Percentiles rank a stretch among this genome's conserved stretches.
Evolutionary conservation across 352 stramenopile genomes (phyloP).

Genomic region (Phytopythium mirpurense): DNA sequence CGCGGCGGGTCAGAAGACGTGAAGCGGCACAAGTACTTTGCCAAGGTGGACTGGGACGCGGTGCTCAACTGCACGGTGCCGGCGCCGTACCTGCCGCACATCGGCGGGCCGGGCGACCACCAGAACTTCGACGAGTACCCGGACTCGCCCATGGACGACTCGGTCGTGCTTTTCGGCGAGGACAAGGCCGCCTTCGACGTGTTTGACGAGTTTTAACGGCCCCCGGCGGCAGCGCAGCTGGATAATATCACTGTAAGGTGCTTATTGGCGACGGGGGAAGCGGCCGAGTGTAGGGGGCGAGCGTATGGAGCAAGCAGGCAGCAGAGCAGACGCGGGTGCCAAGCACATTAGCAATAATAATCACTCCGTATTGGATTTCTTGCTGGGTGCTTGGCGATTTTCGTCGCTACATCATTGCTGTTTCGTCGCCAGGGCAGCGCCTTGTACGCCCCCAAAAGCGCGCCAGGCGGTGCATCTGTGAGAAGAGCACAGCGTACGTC

Average conservation of each 20-base stretch:
- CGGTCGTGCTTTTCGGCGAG: constrained; percentile 75
- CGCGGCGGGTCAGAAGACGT: constrained; percentile 86
- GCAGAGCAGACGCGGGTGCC: too few relatives aligned
- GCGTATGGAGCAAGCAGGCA: background rate
- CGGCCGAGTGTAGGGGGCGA: background rate
- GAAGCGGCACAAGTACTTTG: constrained; percentile 93
- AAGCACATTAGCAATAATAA: too few relatives aligned
- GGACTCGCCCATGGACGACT: constrained; percentile 85
- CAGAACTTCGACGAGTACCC: constrained; percentile 94
- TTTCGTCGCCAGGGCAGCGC: too few relatives aligned
- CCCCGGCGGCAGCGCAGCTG: background rate
- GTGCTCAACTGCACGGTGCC: constrained; percentile 67
- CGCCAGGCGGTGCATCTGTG: too few relatives aligned
- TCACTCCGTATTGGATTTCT: background rate
- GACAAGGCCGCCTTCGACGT: constrained; percentile 82
- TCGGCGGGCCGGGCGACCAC: constrained; percentile 82
- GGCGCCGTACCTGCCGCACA: constrained; percentile 81
- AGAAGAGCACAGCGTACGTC: too few relatives aligned
- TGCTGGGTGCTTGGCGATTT: too few relatives aligned
- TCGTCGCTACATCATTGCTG: too few relatives aligned
- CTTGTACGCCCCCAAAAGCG: too few relatives aligned
- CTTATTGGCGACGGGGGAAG: background rate
- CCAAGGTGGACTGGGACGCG: constrained; percentile 80
- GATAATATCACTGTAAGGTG: constrained; percentile 2
- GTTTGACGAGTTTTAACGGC: constrained; percentile 80